Conservation (phyloP, 371 early-diverging fungal genomes). For the Dinochytrium kinnereticum region DNA sequence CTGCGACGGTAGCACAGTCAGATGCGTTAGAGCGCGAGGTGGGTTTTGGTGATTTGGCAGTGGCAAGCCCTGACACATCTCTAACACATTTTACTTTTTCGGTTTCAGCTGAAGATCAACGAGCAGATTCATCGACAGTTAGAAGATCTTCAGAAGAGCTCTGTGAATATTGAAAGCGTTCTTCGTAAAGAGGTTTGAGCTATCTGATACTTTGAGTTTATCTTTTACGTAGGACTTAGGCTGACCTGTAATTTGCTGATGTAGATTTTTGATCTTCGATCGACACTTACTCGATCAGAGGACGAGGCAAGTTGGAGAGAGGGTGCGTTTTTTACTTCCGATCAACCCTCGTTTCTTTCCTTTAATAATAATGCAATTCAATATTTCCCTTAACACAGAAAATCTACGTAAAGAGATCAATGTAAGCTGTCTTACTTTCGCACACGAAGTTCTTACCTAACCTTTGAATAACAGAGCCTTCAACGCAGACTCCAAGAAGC, state of each 20-base stretch:
- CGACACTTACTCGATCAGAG: slow-evolving; percentile 62
- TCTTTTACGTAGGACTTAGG: not conserved
- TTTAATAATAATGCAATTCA: too few relatives aligned
- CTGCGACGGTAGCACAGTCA: slow-evolving; percentile 56
- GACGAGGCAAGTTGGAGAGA: slow-evolving; percentile 68
- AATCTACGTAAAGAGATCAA: slow-evolving; percentile 60
- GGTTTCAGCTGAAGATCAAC: slow-evolving; percentile 42
- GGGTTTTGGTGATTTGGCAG: not conserved
- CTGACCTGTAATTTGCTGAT: not conserved
- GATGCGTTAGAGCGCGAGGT: slow-evolving; percentile 66
- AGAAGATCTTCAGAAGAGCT: slow-evolving; percentile 47
- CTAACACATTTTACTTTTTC: not conserved
- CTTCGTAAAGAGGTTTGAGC: slow-evolving; percentile 58
- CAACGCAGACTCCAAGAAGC: slow-evolving; percentile 65
- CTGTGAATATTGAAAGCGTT: slow-evolving; percentile 47
- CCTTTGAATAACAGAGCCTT: slow-evolving; percentile 61
- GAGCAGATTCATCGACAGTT: slow-evolving; percentile 60
- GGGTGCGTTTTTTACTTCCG: slow-evolving; percentile 23
- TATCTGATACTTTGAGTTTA: not conserved
- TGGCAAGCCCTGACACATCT: too few relatives aligned
- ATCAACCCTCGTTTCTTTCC: too few relatives aligned
- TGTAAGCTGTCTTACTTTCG: slow-evolving; percentile 36
- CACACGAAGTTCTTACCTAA: slow-evolving; percentile 27
- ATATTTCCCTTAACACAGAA: slow-evolving; percentile 46
- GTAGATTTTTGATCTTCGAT: slow-evolving; percentile 68